These are phyloP conservation scores for Tulasnella calospora DNA, from an alignment of 768 basidiomycete genomes.

Conservation along the genomic window DNA sequence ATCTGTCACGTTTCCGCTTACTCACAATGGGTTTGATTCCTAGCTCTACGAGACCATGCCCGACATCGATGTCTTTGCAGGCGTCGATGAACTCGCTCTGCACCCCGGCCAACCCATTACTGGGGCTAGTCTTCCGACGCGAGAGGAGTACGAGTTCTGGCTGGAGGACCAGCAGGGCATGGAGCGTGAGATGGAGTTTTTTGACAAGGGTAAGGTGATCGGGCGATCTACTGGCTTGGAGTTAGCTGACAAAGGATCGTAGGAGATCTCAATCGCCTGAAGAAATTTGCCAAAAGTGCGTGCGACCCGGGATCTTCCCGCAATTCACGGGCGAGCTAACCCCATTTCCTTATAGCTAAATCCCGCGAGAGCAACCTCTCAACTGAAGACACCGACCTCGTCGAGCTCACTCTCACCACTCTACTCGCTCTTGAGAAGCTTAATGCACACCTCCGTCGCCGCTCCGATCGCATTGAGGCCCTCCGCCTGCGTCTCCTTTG, in stretches of 20 bases:
- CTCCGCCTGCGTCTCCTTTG: slow-evolving; percentile 67
- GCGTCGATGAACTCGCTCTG: slow-evolving; percentile 54
- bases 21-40: slow-evolving; percentile 15
- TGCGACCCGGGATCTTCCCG: slow-evolving; percentile 29
- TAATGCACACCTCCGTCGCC: slow-evolving; percentile 72
- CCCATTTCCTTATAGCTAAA: slow-evolving; percentile 51
- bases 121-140: slow-evolving; percentile 52
- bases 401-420: slow-evolving; percentile 83
- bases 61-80: slow-evolving; percentile 71
- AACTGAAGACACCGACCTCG: slow-evolving; percentile 81
- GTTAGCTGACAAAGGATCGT: neutral
- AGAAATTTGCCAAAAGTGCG: slow-evolving; percentile 77
- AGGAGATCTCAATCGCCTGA: slow-evolving; percentile 73
- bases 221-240: neutral
- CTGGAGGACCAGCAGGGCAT: slow-evolving; percentile 73
- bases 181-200: slow-evolving; percentile 81
- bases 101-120: slow-evolving; percentile 52
- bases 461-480: slow-evolving; percentile 73
- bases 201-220: slow-evolving; percentile 53
- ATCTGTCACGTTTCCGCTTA: slow-evolving; percentile 19
- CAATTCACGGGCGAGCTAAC: neutral
- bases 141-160: slow-evolving; percentile 65
- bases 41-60: slow-evolving; percentile 77
- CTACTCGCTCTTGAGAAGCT: slow-evolving; percentile 82
- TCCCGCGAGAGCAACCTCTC: slow-evolving; percentile 71